Evolutionary conservation across 108 stramenopile species (phyloP), one percentile per base, ranked within the genome.

Genomic region (Skeletonema tropicum): DNA sequence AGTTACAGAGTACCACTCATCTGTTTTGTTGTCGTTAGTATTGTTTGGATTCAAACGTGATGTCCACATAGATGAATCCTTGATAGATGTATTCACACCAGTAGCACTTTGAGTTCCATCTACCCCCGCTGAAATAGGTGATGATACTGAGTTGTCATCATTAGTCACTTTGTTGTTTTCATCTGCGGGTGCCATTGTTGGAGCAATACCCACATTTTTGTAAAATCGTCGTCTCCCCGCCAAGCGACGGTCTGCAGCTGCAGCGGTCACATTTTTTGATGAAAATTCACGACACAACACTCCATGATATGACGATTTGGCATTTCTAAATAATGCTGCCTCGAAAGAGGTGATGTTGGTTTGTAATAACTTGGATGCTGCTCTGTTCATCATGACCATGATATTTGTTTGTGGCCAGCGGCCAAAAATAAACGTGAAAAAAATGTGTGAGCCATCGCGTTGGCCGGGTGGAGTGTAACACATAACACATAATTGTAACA

Each of bases 71-170:
- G 69, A 69, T 12, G 73, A n/a, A 69, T 79, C 74, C 13, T 41
- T 70, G 14, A 79, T 45, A n/a, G 38, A 69, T 12, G 64, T 75
- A 32, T 61, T 65, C 3, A 96, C 91, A 14, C 92, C 91, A 38
- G 88, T 83, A 12, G 93, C 95, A 60, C 87, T 85, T 25, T 89
- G 77, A 5, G 90, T 88, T 3, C 91, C 91, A 74, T 96, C 95
- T 1, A 96, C 95, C 29, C 95, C 95, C 1, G 93, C 93, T 5
- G 89, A 88, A 59, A 96, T 94, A 35, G 93, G 93, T 33, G 88
- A 90, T 13, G 77, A 73, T 1, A 92, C 79, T 3, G 49, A 39
- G 14, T 60, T 58, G 1, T 66, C 66, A 11, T 35, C 64, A 52
- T 59, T 61, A 6, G 39, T 52, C 12, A 62, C 17, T 77, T 70